Evolutionary conservation across 768 basidiomycete species (phyloP).

Genomic region (Suillus bovinus): DNA sequence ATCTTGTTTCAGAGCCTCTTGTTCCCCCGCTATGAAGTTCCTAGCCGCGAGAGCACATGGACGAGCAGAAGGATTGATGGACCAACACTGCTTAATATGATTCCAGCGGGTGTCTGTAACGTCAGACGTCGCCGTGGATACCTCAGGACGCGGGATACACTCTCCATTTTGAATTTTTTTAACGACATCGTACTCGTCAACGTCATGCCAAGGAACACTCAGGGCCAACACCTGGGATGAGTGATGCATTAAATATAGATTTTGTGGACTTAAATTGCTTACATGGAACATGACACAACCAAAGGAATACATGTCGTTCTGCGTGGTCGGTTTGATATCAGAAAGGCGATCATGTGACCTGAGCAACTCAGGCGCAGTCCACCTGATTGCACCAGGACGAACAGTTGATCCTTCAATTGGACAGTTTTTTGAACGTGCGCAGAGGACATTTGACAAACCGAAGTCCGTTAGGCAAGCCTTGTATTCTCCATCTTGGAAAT

Average conservation of each 20-base stretch:
- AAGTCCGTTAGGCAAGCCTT: constrained; percentile 45
- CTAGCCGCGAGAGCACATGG: neutral
- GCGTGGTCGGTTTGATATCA: constrained; percentile 11
- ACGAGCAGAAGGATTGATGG: neutral
- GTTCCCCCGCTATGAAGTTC: neutral
- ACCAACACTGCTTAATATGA: constrained; percentile 1
- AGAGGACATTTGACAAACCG: constrained; percentile 41
- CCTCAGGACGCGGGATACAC: neutral
- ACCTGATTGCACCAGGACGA: constrained; percentile 40
- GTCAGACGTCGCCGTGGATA: neutral
- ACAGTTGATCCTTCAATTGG: constrained; percentile 29
- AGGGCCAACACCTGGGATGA: neutral
- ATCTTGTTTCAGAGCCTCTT: neutral
- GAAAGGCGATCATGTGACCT: constrained; percentile 23
- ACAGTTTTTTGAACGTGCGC: constrained; percentile 28
- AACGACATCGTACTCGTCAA: neutral
- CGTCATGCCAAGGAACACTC: neutral
- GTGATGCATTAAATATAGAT: neutral
- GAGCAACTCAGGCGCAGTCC: constrained; percentile 40
- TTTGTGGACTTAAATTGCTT: neutral
- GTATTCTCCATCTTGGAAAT: constrained; percentile 7
- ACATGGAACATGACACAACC: constrained; percentile 26
- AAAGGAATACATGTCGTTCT: constrained; percentile 44
- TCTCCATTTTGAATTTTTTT: neutral
- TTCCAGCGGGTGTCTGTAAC: neutral